Percentiles rank a stretch among this genome's conserved stretches.
phyloP scores from a whole-genome alignment of 1,284 basidiomycete genomes.

The Rhodotorula sp. region DNA sequence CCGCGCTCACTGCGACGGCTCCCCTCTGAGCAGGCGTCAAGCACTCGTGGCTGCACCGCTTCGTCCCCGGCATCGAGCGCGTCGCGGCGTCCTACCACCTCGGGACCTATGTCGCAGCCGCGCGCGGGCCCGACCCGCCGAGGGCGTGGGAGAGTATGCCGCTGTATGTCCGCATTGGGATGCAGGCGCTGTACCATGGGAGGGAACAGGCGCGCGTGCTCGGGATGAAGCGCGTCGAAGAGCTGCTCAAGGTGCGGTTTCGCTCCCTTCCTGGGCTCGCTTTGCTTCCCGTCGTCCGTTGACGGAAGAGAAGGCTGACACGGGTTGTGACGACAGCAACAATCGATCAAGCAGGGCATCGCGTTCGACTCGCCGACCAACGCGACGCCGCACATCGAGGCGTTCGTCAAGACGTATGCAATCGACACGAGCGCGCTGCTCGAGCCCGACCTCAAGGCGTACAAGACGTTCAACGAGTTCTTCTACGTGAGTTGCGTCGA shows the following conservation, averaged over 20 bases:
- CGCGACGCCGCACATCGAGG: constrained; percentile 60
- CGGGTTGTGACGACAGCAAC: constrained; percentile 45
- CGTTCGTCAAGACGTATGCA: constrained; percentile 72
- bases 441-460: constrained; percentile 22
- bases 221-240: constrained; percentile 13
- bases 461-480: constrained; percentile 73
- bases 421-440: constrained; percentile 38
- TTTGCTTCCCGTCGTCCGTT: background rate
- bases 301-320: background rate
- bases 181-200: constrained; percentile 38
- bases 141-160: constrained; percentile 69
- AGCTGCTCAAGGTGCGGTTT: constrained; percentile 14
- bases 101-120: constrained; percentile 37
- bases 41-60: constrained; percentile 19
- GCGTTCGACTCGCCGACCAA: constrained; percentile 52
- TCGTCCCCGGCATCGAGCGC: constrained; percentile 23
- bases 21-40: constrained; percentile 2
- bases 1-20: background rate
- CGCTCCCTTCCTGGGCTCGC: no score
- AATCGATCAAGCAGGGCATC: constrained; percentile 62
- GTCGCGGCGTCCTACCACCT: constrained; percentile 29
- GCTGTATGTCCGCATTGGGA: constrained; percentile 69
- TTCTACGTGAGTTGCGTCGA: constrained; percentile 56
- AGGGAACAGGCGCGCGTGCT: constrained; percentile 19
- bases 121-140: constrained; percentile 20